Evolutionary conservation across 495 filamentous ascomycete species (phyloP), one percentile per base, ranked within the genome.

Genomic region (Penicillium crystallinum): DNA sequence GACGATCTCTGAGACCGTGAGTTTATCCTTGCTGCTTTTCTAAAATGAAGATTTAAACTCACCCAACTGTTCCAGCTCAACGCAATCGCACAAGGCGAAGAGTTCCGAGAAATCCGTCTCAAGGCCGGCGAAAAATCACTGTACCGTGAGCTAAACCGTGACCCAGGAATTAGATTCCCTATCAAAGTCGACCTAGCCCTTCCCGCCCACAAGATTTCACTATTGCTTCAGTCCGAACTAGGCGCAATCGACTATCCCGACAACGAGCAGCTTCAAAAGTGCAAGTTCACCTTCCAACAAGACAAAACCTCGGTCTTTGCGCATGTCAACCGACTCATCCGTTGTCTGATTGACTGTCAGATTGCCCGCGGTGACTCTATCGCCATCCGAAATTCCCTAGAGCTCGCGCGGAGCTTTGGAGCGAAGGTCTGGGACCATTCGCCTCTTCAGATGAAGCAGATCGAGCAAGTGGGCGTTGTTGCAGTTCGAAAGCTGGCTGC

Each of bases 391-490:
- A 86, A 84, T 53, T 87, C 89, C 10, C 73, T 97, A 14, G 89
- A 95, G 60, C 77, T 97, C 17, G 77, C 83, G 6, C 76, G 95
- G 52, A 89, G 88, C 49, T 76, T 97, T 35, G 77, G 80, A 25
- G 90, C 89, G 10, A 82, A 80, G 52, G 86, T 83, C 4, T 97
- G 95, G 95, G 95, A 97, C 53, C 81, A 86, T 30, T 89, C 86
- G 0, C 83, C 89, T 1, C 76, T 85, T 15, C 89, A 97, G 49
- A 80, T 98, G 65, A 91, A 88, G 49, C 93, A 98, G 61, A 78
- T 98, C 8, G 84, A 88, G 3, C 80, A 84, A n/a, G 79, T 96
- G 41, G 95, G 92, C 0, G 74, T 84, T 12, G 90, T 85, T 3
- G 79, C 82, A 6, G 83, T 93, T 34, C 78, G 88, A 27, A 96